Evolutionary conservation across 768 basidiomycete genomes (phyloP), one percentile per base, ranked within the genome.

Genomic region (Xerocomus potaroensis): DNA sequence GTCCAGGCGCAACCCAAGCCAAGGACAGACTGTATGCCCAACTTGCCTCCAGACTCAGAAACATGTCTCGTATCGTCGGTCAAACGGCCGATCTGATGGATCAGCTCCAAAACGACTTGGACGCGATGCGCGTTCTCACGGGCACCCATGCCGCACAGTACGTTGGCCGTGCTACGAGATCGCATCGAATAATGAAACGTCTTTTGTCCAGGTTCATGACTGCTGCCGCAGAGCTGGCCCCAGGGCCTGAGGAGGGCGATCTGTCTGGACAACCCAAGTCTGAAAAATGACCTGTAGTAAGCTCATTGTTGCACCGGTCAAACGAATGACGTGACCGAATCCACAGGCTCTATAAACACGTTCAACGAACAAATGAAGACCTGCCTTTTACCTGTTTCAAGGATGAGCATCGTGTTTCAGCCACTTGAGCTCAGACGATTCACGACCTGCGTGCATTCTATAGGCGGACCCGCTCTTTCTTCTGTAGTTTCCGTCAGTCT

Each of bases 21-120:
- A 93, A 92, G 67, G 83, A 90, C 55, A 69, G 87, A 45, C 80
- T 91, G 19, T 92, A 92, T 58, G 74, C 77, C 31, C 87, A 91
- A 59, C 77, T 93, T 3, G 77, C 87, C 4, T 72, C 77, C 39
- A 83, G 80, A 38, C 64, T 93, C 3, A 77, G 77, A 23, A 72
- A 83, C 40, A 81, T 91, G 65, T 79, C 83, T 41, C 68, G 78
- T 16, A 81, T 83, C 0, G 74, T 91, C 40, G 72, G 75, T 21
- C 83, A 81, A 54, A 88, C 89, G 1, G 84, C 87, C 30, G 82
- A 83, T 55, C 73, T 91, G 19, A 84, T 87, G 65, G 87, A 84
- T 60, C 78, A 81, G 44, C 73, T 92, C 54, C 81, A 87, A 51
- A 73, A 78, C 36, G 87, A 89, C 68, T 66, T 92, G 43, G 77